Evolutionary conservation across 257 asterid genomes (phyloP), one percentile per base, ranked within the genome.

Genomic region (Solanum rostratum): DNA sequence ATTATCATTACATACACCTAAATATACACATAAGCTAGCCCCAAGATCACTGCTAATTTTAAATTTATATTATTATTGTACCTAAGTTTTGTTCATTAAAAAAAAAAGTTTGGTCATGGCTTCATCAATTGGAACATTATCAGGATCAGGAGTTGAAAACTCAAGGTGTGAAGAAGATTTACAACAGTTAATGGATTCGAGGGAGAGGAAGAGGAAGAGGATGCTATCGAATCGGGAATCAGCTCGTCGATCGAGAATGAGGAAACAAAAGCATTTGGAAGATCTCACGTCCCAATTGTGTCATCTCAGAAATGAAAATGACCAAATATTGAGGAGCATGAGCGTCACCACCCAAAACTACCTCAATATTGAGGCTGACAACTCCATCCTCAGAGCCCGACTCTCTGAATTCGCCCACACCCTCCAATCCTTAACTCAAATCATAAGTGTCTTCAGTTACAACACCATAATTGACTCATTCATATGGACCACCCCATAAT

Each of bases 201-300:
- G n/a, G n/a, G 86, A 90, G 69, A 88, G 96, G 82, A 97, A 95
- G 87, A 84, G 95, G 71, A 95, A 95, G 84, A 80, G 99, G 20
- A 97, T 94, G 99, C 91, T 97, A 33, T 97, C 99, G 10, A 97
- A 97, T 84, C 91, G 99, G 6, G 99, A 97, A 82, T 97, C 99
- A 78, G 99, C 99, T 70, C 87, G 99, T 18, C 88, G 99, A 85
- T 95, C 99, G 49, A 90, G 99, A 89, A 92, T 90, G 89, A 90
- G 93, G 90, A 97, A 97, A 54, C 98, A 93, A 93, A 91, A 93
- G 87, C 97, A 93, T 12, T 88, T 95, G 33, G 98, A 94, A 84
- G 98, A 88, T 49, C 86, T 97, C 86, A 86, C 84, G 92, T 86
- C 91, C 37, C 97, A 92, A 59, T 94, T 89, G 84, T 87, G 89